These are phyloP conservation scores for Prunella vulgaris DNA, from an alignment of 257 asterid species.

Conservation along the genomic window DNA sequence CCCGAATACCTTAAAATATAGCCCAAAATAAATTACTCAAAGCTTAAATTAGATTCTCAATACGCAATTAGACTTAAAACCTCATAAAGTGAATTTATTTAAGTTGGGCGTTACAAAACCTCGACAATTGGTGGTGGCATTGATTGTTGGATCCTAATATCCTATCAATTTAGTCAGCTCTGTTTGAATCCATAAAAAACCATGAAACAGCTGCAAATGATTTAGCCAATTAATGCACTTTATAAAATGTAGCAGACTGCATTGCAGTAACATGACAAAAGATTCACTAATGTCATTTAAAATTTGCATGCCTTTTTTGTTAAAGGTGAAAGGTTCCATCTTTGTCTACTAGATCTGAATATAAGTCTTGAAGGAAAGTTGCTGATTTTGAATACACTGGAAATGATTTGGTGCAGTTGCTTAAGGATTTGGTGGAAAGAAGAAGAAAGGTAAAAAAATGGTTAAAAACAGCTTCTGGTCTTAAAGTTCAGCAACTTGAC, in stretches of 20 bases:
- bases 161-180: conserved; percentile 13
- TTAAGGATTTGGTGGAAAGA: conserved; percentile 83
- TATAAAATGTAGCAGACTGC: neutral
- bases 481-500: conserved; percentile 85
- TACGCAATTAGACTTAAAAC: no score
- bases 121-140: no score
- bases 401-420: conserved; percentile 48
- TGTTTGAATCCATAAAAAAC: neutral
- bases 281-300: neutral
- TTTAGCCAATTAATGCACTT: neutral
- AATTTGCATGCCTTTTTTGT: neutral
- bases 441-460: conserved; percentile 69
- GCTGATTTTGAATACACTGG: neutral
- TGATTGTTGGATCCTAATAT: no score
- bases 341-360: neutral
- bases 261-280: neutral
- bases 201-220: conserved; percentile 3
- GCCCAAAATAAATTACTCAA: no score
- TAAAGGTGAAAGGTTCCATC: neutral
- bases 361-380: neutral
- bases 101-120: no score
- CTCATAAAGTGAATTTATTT: no score
- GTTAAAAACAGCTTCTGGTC: conserved; percentile 83
- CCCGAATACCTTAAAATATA: no score
- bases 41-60: no score